Evolutionary conservation across 306 rosid species (phyloP).

Genomic region (Quercus glauca): DNA sequence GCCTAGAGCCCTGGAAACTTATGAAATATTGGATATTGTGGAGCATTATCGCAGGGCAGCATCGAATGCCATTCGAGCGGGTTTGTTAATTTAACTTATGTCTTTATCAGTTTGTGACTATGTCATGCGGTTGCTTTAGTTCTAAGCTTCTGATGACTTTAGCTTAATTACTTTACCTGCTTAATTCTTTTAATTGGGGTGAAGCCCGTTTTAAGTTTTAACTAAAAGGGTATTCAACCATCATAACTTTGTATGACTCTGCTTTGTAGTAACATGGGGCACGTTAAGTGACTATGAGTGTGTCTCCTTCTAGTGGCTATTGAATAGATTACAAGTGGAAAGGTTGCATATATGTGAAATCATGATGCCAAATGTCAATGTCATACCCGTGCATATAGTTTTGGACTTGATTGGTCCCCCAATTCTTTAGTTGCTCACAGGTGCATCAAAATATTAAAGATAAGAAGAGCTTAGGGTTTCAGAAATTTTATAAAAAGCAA

Average conservation of each 20-base stretch:
- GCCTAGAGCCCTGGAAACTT: constrained; percentile 50
- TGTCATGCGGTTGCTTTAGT: background rate
- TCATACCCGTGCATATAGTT: constrained; percentile 8
- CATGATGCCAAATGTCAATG: background rate
- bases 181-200: background rate
- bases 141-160: background rate
- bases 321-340: constrained; percentile 14
- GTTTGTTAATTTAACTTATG: constrained; percentile 24
- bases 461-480: background rate
- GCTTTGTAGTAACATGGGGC: constrained; percentile 6
- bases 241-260: background rate
- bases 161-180: too few relatives aligned
- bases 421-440: background rate
- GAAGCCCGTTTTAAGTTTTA: background rate
- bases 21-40: constrained; percentile 62
- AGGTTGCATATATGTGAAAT: background rate
- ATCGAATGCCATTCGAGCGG: constrained; percentile 68
- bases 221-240: background rate
- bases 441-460: background rate
- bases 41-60: constrained; percentile 70
- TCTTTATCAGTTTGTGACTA: background rate
- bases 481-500: background rate
- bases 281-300: constrained; percentile 11
- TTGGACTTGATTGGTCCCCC: constrained; percentile 26
- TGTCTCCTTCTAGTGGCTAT: constrained; percentile 14